Conservation (phyloP, 306 rosid species). For the Vigna reflexopilosa region DNA sequence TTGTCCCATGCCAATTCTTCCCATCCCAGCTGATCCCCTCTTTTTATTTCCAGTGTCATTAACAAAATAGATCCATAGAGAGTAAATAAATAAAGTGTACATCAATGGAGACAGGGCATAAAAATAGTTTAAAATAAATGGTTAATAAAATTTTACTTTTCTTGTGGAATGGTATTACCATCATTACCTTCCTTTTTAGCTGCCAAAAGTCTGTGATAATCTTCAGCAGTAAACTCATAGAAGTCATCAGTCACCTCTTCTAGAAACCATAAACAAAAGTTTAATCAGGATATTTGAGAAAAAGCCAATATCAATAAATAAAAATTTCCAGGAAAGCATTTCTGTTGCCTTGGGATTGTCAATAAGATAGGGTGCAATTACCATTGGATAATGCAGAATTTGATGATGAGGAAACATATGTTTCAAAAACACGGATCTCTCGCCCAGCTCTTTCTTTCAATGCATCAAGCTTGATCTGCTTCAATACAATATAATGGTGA, state of each 20-base stretch:
- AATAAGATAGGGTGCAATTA: conserved; percentile 37
- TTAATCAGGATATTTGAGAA: conserved; percentile 16
- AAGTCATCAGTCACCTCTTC: conserved; percentile 74
- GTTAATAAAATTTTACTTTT: neutral
- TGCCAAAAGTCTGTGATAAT: conserved; percentile 66
- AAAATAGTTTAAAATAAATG: neutral
- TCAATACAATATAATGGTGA: conserved; percentile 23
- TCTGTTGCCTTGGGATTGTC: neutral
- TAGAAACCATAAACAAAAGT: conserved; percentile 23
- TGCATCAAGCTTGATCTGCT: conserved; percentile 68
- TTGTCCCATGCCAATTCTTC: neutral
- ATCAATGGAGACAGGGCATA: neutral
- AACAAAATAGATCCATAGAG: neutral
- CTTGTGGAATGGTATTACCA: neutral
- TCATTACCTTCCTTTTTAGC: conserved; percentile 75
- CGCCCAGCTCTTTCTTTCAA: conserved; percentile 74
- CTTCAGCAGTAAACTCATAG: conserved; percentile 84
- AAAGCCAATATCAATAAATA: neutral
- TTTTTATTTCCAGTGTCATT: neutral
- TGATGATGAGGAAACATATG: conserved; percentile 56
- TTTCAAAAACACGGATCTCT: conserved; percentile 79
- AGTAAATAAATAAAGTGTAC: neutral
- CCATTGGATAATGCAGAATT: conserved; percentile 55
- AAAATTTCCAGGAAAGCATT: neutral
- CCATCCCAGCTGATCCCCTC: neutral